Evolutionary conservation across 192 early-diverging fungal species (phyloP).

Genomic region (Podila verticillata): DNA sequence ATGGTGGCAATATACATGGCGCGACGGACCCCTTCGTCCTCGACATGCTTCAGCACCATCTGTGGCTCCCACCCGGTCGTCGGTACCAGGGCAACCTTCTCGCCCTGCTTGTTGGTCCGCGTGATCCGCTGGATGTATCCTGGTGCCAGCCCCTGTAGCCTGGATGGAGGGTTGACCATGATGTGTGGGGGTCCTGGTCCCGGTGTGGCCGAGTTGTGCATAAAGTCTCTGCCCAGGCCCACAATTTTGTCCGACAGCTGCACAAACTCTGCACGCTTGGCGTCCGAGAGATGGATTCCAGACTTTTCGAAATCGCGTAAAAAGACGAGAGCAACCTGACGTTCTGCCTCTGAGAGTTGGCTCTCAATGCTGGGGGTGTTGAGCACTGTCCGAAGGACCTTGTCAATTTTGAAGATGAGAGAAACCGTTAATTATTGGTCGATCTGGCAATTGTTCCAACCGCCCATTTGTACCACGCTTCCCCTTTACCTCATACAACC

Average conservation of each 20-base stretch:
- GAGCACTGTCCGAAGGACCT: slow-evolving; percentile 76
- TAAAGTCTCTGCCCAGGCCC: slow-evolving; percentile 78
- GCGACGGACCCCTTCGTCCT: slow-evolving; percentile 72
- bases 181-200: slow-evolving; percentile 46
- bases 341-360: slow-evolving; percentile 75
- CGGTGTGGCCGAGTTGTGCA: slow-evolving; percentile 54
- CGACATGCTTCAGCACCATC: slow-evolving; percentile 70
- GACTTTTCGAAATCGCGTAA: slow-evolving; percentile 94
- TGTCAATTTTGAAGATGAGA: background rate
- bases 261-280: slow-evolving; percentile 78
- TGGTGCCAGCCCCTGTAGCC: slow-evolving; percentile 52
- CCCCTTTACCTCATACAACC: slow-evolving; percentile 74
- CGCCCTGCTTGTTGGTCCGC: slow-evolving; percentile 31
- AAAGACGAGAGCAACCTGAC: slow-evolving; percentile 81
- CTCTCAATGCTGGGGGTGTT: slow-evolving; percentile 63
- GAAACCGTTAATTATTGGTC: no score
- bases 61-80: slow-evolving; percentile 67
- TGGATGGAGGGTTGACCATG: slow-evolving; percentile 44
- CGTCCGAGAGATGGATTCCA: slow-evolving; percentile 85
- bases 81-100: slow-evolving; percentile 63
- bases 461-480: background rate
- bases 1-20: slow-evolving; percentile 82
- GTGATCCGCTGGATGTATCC: slow-evolving; percentile 40
- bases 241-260: slow-evolving; percentile 86
- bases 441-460: background rate